Evolutionary conservation across 768 basidiomycete genomes (phyloP).

Genomic region (Serendipita sp.): DNA sequence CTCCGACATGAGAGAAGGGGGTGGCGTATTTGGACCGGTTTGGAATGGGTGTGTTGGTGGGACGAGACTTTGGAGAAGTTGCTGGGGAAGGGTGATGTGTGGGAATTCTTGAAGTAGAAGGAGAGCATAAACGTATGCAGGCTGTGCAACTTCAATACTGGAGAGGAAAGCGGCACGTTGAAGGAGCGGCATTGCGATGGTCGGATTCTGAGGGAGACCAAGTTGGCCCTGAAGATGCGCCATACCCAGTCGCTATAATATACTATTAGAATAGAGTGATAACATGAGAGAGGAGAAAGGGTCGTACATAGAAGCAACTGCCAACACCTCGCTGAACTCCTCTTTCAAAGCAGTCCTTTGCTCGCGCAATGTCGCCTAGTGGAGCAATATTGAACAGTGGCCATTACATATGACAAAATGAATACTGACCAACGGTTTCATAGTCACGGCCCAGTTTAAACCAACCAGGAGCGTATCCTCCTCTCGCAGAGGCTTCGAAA

Average conservation of each 20-base stretch:
- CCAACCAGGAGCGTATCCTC: slow-evolving; percentile 71
- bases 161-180: slow-evolving; percentile 62
- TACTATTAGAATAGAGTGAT: slow-evolving; percentile 6
- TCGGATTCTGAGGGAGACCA: slow-evolving; percentile 35
- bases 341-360: slow-evolving; percentile 74
- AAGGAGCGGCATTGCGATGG: slow-evolving; percentile 52
- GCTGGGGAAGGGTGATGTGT: slow-evolving; percentile 30
- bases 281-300: slow-evolving; percentile 11
- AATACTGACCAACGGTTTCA: slow-evolving; percentile 37
- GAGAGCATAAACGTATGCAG: slow-evolving; percentile 79
- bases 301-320: slow-evolving; percentile 56
- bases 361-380: slow-evolving; percentile 50
- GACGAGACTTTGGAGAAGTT: slow-evolving; percentile 16
- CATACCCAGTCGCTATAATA: slow-evolving; percentile 71
- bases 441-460: slow-evolving; percentile 85
- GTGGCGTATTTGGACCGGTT: slow-evolving; percentile 28
- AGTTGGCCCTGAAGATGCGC: slow-evolving; percentile 84
- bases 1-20: slow-evolving; percentile 33
- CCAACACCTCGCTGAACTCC: slow-evolving; percentile 62
- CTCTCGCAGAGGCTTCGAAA: slow-evolving; percentile 68
- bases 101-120: slow-evolving; percentile 73
- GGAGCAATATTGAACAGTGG: too few relatives aligned
- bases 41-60: slow-evolving; percentile 4
- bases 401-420: not conserved
- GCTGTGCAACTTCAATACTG: slow-evolving; percentile 63